phyloP scores from a whole-genome alignment of 208 protist genomes.

The Wallacemonas sp. region DNA sequence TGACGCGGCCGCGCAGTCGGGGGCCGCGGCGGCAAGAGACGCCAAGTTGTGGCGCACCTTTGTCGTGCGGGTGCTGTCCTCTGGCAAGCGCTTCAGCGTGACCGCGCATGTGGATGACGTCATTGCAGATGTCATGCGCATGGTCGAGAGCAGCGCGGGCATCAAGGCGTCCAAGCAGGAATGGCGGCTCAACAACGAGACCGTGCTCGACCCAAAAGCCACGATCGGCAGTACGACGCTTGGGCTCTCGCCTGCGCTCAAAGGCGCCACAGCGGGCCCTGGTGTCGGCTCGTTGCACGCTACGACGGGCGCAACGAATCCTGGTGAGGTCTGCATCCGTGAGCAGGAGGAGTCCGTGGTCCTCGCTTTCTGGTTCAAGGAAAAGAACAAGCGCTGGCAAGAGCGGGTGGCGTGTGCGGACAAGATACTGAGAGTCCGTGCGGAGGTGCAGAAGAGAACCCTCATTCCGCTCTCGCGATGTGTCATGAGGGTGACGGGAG shows the following conservation, averaged over 20 bases:
- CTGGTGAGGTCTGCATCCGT: slow-evolving; percentile 58
- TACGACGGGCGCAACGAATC: neutral
- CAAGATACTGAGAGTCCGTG: slow-evolving; percentile 75
- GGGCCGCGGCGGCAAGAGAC: neutral
- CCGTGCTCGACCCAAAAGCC: slow-evolving; percentile 30
- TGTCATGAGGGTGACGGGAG: slow-evolving; percentile 31
- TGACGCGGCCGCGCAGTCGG: neutral
- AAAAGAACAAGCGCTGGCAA: slow-evolving; percentile 68
- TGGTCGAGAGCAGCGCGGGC: slow-evolving; percentile 76
- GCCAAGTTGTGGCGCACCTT: slow-evolving; percentile 42
- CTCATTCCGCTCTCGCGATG: slow-evolving; percentile 85
- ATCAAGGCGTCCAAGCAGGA: slow-evolving; percentile 72
- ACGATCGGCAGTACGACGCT: slow-evolving; percentile 58
- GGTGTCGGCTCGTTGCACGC: neutral
- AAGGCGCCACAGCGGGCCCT: neutral
- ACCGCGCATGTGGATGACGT: slow-evolving; percentile 79
- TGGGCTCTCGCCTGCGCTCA: slow-evolving; percentile 40
- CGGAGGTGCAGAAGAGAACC: slow-evolving; percentile 72
- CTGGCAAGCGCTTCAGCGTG: slow-evolving; percentile 77
- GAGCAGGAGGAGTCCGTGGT: slow-evolving; percentile 60
- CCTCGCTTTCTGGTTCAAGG: slow-evolving; percentile 50
- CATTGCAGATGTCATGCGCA: slow-evolving; percentile 71
- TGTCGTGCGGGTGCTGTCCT: slow-evolving; percentile 51
- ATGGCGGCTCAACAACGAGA: slow-evolving; percentile 42
- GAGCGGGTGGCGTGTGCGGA: slow-evolving; percentile 52